phyloP scores from a whole-genome alignment of 1,139 yeast genomes.

The Pichia sp. region DNA sequence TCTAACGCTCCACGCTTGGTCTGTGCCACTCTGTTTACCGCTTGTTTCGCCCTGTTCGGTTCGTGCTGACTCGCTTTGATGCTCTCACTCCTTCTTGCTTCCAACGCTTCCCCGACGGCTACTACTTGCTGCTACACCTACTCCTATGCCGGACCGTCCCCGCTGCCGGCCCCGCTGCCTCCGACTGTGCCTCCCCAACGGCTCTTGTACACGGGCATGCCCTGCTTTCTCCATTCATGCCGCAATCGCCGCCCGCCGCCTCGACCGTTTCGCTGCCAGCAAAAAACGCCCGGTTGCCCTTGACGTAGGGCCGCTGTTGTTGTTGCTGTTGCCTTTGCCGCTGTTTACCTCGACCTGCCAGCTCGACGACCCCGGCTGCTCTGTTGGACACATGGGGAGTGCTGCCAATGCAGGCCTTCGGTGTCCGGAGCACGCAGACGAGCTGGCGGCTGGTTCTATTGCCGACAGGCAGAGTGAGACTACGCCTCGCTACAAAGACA shows the following conservation, averaged over 20 bases:
- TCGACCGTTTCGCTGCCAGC: not conserved
- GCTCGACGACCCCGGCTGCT: too few species aligned
- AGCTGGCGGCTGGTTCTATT: too few species aligned
- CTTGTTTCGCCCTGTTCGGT: not conserved
- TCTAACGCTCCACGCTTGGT: not conserved
- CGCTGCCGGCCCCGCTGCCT: not conserved
- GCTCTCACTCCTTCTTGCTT: not conserved
- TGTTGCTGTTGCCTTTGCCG: too few species aligned
- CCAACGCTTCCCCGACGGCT: not conserved
- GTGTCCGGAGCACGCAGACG: too few species aligned
- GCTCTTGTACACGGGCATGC: too few species aligned
- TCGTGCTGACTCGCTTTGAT: not conserved
- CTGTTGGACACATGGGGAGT: too few species aligned
- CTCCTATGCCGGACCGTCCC: not conserved
- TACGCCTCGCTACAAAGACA: too few species aligned
- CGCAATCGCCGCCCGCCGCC: not conserved
- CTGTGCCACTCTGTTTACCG: not conserved
- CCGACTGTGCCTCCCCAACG: not conserved
- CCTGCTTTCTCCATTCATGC: not conserved
- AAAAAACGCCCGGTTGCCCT: too few species aligned
- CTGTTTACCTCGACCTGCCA: too few species aligned
- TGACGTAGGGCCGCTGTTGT: too few species aligned
- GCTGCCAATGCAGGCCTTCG: too few species aligned
- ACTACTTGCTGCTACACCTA: not conserved
- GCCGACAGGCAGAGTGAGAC: too few species aligned